phyloP scores from a whole-genome alignment of 2,329 filamentous ascomycete species.

The Pseudogymnoascus sp. region DNA sequence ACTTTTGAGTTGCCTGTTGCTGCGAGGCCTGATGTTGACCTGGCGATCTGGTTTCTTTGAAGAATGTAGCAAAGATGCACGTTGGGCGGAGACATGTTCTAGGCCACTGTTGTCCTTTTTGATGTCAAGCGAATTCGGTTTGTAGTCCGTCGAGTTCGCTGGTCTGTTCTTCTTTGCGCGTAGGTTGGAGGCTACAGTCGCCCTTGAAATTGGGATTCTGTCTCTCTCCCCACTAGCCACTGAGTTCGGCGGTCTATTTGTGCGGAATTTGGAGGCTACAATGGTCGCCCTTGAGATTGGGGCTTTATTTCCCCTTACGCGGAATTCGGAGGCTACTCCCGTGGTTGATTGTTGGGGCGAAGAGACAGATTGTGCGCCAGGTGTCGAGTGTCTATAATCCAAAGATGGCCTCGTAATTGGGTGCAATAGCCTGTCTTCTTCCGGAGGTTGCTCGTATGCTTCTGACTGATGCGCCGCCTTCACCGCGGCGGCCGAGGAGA shows the following conservation, averaged over 20 bases:
- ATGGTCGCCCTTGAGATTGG: neutral
- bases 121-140: neutral
- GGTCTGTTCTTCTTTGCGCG: neutral
- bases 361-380: neutral
- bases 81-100: neutral
- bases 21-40: neutral
- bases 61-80: neutral
- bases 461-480: neutral
- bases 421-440: neutral
- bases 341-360: neutral
- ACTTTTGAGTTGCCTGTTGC: neutral
- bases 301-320: neutral
- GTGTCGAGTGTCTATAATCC: neutral
- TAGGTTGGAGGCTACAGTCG: neutral
- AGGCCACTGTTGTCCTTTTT: neutral
- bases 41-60: neutral
- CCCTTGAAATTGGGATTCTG: neutral
- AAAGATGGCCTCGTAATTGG: neutral
- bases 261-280: neutral
- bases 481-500: neutral
- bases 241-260: neutral
- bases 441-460: neutral
- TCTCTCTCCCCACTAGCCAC: neutral
- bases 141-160: neutral
- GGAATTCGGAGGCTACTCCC: neutral